Percentiles rank a stretch among this genome's conserved stretches.
Evolutionary conservation across 2,329 filamentous ascomycete genomes (phyloP).

Genomic region (Diaporthe sp.): DNA sequence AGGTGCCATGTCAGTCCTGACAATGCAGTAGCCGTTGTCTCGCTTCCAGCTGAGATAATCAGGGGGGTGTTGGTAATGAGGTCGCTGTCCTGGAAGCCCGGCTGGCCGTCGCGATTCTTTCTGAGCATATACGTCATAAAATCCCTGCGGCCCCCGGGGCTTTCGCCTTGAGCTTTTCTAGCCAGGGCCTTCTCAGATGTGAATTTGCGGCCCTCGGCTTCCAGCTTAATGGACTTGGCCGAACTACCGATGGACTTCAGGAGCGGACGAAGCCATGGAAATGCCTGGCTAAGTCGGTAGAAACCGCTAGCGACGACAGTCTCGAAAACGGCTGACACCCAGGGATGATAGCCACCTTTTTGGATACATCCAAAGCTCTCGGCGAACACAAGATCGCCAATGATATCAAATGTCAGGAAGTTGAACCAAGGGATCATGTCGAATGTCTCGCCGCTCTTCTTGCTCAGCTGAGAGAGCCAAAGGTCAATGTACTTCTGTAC

Average conservation of each 20-base stretch:
- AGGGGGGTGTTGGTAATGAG: constrained; percentile 31
- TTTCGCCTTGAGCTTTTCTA: constrained; percentile 28
- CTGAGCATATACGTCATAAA: constrained; percentile 40
- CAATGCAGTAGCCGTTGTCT: constrained; percentile 26
- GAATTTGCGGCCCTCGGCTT: constrained; percentile 13
- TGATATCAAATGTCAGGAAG: constrained; percentile 42
- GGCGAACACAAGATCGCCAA: constrained; percentile 41
- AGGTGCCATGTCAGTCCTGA: constrained; percentile 46
- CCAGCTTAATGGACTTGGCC: constrained; percentile 25
- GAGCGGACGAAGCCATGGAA: constrained; percentile 8
- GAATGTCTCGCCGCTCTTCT: constrained; percentile 23
- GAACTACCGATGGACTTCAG: neutral
- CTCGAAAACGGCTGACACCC: constrained; percentile 37
- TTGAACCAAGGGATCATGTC: constrained; percentile 39
- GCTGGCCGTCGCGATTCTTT: constrained; percentile 32
- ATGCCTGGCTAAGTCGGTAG: neutral
- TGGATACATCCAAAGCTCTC: constrained; percentile 41
- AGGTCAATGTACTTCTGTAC: constrained; percentile 19
- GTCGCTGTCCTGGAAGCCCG: constrained; percentile 29
- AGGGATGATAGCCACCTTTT: constrained; percentile 38
- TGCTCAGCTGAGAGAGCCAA: constrained; percentile 9
- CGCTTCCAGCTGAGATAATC: constrained; percentile 24
- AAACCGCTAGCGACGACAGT: neutral
- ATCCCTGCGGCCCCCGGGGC: constrained; percentile 33
- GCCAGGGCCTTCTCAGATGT: constrained; percentile 18